Base-by-base conservation (phyloP, 1,284 basidiomycete species). In the Trichosporon sp. region DNA sequence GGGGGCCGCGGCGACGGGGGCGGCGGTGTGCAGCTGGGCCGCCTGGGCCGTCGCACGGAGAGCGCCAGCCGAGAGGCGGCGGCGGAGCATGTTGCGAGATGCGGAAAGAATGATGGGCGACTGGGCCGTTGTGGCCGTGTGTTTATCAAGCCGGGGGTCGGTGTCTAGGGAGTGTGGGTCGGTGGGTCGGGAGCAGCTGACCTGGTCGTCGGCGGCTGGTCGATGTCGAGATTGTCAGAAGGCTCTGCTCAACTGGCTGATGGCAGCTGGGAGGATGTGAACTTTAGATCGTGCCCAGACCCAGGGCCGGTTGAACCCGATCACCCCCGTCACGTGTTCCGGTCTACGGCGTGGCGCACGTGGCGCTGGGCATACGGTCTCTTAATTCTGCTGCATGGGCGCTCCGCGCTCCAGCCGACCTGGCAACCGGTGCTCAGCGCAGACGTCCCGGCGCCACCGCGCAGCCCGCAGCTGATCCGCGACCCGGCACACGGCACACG, bases 51-150 rank as follows among this genome's bases (percentile, higher is more conserved):
- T 69, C 27, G 77, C 76, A 42, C 79, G 73, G 18, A 82, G 73
- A 25, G 80, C 72, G 64, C 78, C 75, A 18, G 76, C 70, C 13
- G 80, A 81, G 31, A 82, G 73, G 65, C 79, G 78, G 63, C 79
- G 75, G 69, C 80, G 74, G 60, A 83, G 71, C 81, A 83, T 83
- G 62, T 11, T 78, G 67, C 64, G 60, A 23, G 63, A 67, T 23
- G 65, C 47, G 35, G 71, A 53, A 8, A 69, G 64, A 58, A 67
- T 69, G 68, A 64, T 67, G 65, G 65, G n/a, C 62, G 34, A 38
- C 23, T 35, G 34, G 64, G 25, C 42, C 64, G 64, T 65, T 44
- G 44, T 29, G 31, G 64, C 31, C 64, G 7, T n/a, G 42, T 31
- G 13, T 47, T 51, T 29, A 29, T 51, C 18, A 32, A 18, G 25